These are phyloP conservation scores for Mercurialis annua DNA, from an alignment of 345 rosid genomes.

Conservation along the genomic window DNA sequence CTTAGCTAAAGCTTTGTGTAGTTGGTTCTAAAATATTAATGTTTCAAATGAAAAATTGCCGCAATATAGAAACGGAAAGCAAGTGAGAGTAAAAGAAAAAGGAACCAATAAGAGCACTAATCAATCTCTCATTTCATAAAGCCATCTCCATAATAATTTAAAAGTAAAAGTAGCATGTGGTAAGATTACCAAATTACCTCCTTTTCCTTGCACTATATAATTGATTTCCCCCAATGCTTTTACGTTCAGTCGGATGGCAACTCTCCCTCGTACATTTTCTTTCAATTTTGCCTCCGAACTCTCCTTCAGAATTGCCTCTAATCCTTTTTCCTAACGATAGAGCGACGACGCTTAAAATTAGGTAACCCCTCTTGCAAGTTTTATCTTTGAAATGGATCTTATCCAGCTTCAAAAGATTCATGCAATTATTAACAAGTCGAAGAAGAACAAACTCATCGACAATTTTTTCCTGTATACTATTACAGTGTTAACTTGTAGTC, in stretches of 20 bases:
- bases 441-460: conserved; percentile 31
- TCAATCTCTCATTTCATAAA: conserved; percentile 29
- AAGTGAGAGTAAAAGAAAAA: conserved; percentile 6
- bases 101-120: conserved; percentile 16
- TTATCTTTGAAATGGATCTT: conserved; percentile 20
- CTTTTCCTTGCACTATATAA: conserved; percentile 28
- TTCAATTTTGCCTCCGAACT: conserved; percentile 17
- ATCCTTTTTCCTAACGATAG: not conserved
- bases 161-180: conserved; percentile 13
- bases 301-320: conserved; percentile 3
- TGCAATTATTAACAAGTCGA: conserved; percentile 35
- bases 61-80: conserved; percentile 12
- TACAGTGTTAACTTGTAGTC: conserved; percentile 27
- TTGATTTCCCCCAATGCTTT: conserved; percentile 13
- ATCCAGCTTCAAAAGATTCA: conserved; percentile 27
- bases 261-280: conserved; percentile 5
- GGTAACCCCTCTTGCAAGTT: not conserved
- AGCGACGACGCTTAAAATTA: not conserved
- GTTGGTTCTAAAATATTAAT: not conserved
- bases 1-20: conserved; percentile 1
- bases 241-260: conserved; percentile 32
- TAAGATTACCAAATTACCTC: conserved; percentile 18
- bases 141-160: conserved; percentile 13
- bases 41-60: too few species aligned
- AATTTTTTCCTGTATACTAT: conserved; percentile 22